Evolutionary conservation across 2,329 filamentous ascomycete species (phyloP), one percentile per base, ranked within the genome.

Genomic region (Neofusicoccum parvum): DNA sequence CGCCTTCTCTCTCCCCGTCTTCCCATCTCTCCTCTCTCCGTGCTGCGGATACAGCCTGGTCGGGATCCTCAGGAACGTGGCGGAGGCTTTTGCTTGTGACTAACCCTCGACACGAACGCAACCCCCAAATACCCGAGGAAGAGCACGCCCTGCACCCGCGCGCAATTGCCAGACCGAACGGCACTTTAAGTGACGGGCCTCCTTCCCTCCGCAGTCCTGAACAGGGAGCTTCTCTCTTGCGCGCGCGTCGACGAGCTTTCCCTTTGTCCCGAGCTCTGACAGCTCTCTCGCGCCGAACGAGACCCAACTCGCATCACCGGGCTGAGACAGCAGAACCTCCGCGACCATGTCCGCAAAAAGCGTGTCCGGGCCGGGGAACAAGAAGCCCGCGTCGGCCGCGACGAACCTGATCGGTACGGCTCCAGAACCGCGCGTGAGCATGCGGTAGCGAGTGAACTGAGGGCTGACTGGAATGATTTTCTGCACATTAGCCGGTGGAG

Each of bases 381-480:
- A 91, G 83, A 87, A 90, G 83, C 90, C 92, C 72, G 87, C 94
- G 67, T 93, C 93, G 65, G 91, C 89, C 69, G 94, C 94, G 50
- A 94, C 92, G 54, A 97, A 97, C 80, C 82, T 98, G 73, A 94
- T 97, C 74, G 92, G 92, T 95, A 84, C 73, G 86, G 27, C 5
- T 32, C 74, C 70, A 43, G 73, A 68, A 11, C 11, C 17, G 41
- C 27, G 48, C 14, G 0, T 32, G 27, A 7, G 6, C 27, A 7
- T 32, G 5, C 27, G 27, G 27, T 32, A 32, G 27, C 6, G 27
- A 32, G 27, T 32, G 27, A 32, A 1, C 6, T 32, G 27, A 32
- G 27, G 3, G 50, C 41, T 50, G 32, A 54, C 23, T 37, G 27
- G 23, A 5, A 11, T n/a, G 27, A 9, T 54, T 23, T 49, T 23